A percentile compares a stretch with the other conserved stretches of the same genome.
phyloP scores from a whole-genome alignment of 768 basidiomycete species.

The Serendipita sp. region DNA sequence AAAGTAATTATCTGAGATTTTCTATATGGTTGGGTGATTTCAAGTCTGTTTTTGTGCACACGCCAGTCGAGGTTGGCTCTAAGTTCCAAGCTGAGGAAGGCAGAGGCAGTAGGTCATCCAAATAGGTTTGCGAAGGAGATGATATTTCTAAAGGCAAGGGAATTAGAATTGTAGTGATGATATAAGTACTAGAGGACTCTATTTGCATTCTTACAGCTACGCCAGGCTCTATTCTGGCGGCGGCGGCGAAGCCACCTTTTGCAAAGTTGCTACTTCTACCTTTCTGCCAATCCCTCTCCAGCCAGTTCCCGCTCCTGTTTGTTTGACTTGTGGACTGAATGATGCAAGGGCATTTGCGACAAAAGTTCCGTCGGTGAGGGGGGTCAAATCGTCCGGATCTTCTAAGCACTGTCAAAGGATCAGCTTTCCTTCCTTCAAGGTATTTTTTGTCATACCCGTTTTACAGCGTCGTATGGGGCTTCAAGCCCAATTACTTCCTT shows the following conservation, averaged over 20 bases:
- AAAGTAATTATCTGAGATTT: background rate
- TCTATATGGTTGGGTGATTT: too few species aligned
- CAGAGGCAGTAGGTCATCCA: background rate
- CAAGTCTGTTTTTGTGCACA: too few species aligned
- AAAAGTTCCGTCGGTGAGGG: slow-evolving; percentile 75
- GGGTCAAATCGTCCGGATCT: slow-evolving; percentile 64
- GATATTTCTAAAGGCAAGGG: too few species aligned
- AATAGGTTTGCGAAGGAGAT: background rate
- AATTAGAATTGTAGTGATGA: too few species aligned
- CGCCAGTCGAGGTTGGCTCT: too few species aligned
- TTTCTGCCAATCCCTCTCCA: slow-evolving; percentile 73
- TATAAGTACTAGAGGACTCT: background rate
- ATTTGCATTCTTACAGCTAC: background rate
- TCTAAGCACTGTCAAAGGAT: slow-evolving; percentile 40
- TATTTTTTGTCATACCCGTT: slow-evolving; percentile 34
- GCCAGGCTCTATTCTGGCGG: background rate
- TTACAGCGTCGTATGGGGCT: slow-evolving; percentile 69
- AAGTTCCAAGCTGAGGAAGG: background rate
- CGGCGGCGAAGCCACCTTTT: background rate
- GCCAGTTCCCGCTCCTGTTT: slow-evolving; percentile 54
- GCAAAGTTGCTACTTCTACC: slow-evolving; percentile 36
- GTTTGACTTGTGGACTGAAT: slow-evolving; percentile 41
- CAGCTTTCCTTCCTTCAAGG: background rate
- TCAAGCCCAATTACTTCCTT: slow-evolving; percentile 85
- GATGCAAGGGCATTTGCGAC: slow-evolving; percentile 57